These are phyloP conservation scores for Wickerhamomyces bovis DNA, from an alignment of 805 yeast species.

Conservation along the genomic window DNA sequence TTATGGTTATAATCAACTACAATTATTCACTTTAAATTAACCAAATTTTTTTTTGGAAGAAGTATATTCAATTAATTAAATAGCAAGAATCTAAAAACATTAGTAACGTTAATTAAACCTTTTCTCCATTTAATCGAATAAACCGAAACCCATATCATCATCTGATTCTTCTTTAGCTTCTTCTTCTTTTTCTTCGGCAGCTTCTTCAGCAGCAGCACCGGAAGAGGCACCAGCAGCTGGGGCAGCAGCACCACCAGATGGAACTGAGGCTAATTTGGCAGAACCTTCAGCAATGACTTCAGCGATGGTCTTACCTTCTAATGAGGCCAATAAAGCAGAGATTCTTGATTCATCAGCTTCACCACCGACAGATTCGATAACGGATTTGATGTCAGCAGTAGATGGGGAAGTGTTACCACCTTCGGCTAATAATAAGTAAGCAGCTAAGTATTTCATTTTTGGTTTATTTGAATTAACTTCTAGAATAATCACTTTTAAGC, in stretches of 20 bases:
- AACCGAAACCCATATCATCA: constrained; percentile 78
- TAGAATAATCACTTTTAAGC: constrained; percentile 82
- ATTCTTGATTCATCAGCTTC: constrained; percentile 78
- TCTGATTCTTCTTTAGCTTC: constrained; percentile 45
- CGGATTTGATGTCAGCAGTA: constrained; percentile 66
- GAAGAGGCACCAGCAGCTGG: constrained; percentile 49
- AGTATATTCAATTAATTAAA: background rate
- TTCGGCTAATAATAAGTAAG: constrained; percentile 83
- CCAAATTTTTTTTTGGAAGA: background rate
- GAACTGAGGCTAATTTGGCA: constrained; percentile 74
- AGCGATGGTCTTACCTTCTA: constrained; percentile 67
- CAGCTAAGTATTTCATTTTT: constrained; percentile 80
- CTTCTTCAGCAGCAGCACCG: constrained; percentile 53
- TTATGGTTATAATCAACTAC: too few species aligned
- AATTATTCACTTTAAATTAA: too few species aligned
- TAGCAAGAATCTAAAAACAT: background rate
- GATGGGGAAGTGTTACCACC: constrained; percentile 84
- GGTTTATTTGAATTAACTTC: constrained; percentile 11
- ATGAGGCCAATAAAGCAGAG: constrained; percentile 62
- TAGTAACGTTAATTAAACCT: background rate
- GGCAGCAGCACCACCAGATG: constrained; percentile 78
- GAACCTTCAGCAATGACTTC: constrained; percentile 78
- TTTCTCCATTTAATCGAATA: constrained; percentile 44
- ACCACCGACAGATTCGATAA: constrained; percentile 70
- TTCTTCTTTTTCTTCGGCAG: constrained; percentile 38